Evolutionary conservation across 441 rosid species (phyloP).

Genomic region (Syzygium malaccense): DNA sequence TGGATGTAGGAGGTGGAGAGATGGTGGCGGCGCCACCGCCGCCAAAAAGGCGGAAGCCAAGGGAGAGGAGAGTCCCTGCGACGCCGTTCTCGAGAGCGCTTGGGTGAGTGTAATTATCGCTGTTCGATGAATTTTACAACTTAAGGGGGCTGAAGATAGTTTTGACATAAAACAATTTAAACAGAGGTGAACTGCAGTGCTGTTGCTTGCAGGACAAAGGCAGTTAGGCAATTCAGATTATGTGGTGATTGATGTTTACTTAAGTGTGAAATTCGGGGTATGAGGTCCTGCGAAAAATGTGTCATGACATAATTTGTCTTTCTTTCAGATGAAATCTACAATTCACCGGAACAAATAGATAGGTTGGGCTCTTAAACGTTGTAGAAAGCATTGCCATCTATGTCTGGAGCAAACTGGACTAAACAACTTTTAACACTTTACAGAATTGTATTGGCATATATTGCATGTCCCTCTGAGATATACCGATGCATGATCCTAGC

Average conservation of each 20-base stretch:
- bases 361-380: neutral
- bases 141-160: neutral
- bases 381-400: neutral
- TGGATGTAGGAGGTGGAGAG: constrained; percentile 9
- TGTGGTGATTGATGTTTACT: neutral
- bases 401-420: neutral
- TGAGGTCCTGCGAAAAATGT: neutral
- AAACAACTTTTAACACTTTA: neutral
- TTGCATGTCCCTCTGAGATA: neutral
- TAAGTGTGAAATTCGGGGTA: neutral
- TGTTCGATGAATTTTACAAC: neutral
- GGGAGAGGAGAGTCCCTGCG: constrained; percentile 89
- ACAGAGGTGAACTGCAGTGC: neutral
- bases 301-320: neutral
- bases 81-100: constrained; percentile 83
- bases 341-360: neutral
- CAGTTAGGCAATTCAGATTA: neutral
- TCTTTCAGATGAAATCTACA: neutral
- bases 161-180: neutral
- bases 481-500: neutral
- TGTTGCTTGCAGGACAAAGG: neutral
- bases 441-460: neutral
- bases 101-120: constrained; percentile 39
- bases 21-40: neutral
- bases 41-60: constrained; percentile 59